These are phyloP conservation scores for Plectosphaerella sp. DNA, from an alignment of 2,329 filamentous ascomycete species.

Conservation along the genomic window DNA sequence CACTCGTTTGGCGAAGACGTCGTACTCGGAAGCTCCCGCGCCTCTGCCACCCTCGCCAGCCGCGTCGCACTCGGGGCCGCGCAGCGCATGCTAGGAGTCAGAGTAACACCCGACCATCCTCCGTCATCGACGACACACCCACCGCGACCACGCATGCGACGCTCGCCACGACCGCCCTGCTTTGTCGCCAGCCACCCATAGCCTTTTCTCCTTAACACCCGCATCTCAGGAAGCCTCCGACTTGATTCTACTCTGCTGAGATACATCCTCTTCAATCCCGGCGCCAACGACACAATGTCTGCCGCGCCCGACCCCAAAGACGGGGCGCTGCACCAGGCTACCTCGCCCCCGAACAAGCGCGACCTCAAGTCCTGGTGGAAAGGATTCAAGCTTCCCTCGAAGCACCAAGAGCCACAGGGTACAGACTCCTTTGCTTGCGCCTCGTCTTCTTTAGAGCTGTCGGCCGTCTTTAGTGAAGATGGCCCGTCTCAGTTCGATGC, in stretches of 20 bases:
- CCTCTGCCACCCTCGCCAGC: too few species aligned
- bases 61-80: too few species aligned
- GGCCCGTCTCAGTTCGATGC: conserved; percentile 7
- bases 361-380: conserved; percentile 98
- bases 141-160: not conserved
- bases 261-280: not conserved
- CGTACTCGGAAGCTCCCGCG: too few species aligned
- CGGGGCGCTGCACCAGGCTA: conserved; percentile 32
- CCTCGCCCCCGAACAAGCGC: conserved; percentile 76
- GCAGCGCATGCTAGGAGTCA: too few species aligned
- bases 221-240: not conserved
- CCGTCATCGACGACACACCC: not conserved
- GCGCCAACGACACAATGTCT: conserved; percentile 5
- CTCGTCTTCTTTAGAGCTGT: not conserved
- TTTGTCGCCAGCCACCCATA: not conserved
- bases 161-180: not conserved
- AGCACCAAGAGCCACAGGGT: conserved; percentile 53
- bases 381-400: conserved; percentile 72
- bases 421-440: conserved; percentile 32
- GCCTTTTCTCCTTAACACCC: not conserved
- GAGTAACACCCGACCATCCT: too few species aligned
- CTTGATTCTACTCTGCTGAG: not conserved
- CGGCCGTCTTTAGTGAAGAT: conserved; percentile 11
- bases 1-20: too few species aligned
- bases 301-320: conserved; percentile 18